A percentile compares a stretch with the other conserved stretches of the same genome.
Conservation (phyloP, 331 rosid species). For the Acacia pycnantha region DNA sequence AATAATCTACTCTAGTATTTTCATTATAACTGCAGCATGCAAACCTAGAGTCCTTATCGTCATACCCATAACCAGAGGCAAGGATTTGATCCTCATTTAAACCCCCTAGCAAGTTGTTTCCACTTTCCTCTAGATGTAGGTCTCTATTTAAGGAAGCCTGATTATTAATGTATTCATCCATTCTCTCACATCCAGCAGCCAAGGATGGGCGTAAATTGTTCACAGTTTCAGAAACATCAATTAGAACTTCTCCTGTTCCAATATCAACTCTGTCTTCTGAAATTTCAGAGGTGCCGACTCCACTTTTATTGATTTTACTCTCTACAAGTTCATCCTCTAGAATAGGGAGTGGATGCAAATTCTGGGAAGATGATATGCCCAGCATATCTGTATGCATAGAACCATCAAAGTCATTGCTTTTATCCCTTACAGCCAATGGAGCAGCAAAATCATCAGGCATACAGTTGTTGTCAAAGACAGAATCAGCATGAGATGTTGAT, state of each 20-base stretch:
- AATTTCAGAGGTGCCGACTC: slow-evolving; percentile 39
- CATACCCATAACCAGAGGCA: slow-evolving; percentile 46
- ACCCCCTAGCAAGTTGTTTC: slow-evolving; percentile 35
- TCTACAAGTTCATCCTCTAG: slow-evolving; percentile 36
- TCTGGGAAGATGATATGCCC: slow-evolving; percentile 43
- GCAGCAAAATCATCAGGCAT: slow-evolving; percentile 33
- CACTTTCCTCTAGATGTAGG: slow-evolving; percentile 41
- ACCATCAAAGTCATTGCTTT: slow-evolving; percentile 45
- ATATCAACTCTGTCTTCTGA: slow-evolving; percentile 38
- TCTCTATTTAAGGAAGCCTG: slow-evolving; percentile 40
- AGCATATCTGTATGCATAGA: slow-evolving; percentile 42
- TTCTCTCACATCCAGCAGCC: slow-evolving; percentile 45
- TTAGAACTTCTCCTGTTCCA: slow-evolving; percentile 38
- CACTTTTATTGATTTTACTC: slow-evolving; percentile 33
- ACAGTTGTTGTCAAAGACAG: slow-evolving; percentile 38
- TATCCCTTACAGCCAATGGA: slow-evolving; percentile 37
- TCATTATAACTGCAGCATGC: slow-evolving; percentile 38
- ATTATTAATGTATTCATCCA: slow-evolving; percentile 41
- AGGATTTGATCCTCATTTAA: slow-evolving; percentile 49
- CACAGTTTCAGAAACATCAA: slow-evolving; percentile 39
- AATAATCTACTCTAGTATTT: slow-evolving; percentile 37
- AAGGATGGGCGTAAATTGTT: slow-evolving; percentile 36
- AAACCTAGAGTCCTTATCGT: slow-evolving; percentile 49
- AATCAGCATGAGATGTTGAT: slow-evolving; percentile 33
- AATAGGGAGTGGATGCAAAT: slow-evolving; percentile 43